These are phyloP conservation scores for Russula griseocarnosa DNA, from an alignment of 768 basidiomycete genomes.

Conservation along the genomic window DNA sequence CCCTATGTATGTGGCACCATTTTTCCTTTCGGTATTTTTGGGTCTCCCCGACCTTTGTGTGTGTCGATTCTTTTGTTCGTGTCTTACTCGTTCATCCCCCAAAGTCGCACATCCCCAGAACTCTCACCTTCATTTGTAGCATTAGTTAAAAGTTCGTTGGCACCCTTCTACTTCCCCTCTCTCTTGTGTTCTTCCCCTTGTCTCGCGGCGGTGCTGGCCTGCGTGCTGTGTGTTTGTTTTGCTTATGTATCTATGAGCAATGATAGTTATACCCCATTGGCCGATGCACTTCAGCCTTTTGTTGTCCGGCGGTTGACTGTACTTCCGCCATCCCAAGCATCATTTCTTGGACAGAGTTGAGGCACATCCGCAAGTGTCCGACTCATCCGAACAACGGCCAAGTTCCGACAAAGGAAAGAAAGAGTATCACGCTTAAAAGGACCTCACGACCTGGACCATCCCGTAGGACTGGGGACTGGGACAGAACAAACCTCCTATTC, in stretches of 20 bases:
- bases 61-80: slow-evolving; percentile 14
- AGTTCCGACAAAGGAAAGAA: neutral
- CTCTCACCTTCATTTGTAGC: slow-evolving; percentile 27
- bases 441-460: no score
- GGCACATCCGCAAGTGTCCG: neutral
- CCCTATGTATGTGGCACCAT: slow-evolving; percentile 3
- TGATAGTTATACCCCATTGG: slow-evolving; percentile 18
- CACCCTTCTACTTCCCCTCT: neutral
- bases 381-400: neutral
- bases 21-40: neutral
- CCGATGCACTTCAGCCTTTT: no score
- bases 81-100: neutral
- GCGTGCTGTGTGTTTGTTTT: slow-evolving; percentile 14
- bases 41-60: neutral
- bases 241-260: slow-evolving; percentile 8
- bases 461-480: neutral
- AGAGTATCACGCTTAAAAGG: neutral
- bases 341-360: no score
- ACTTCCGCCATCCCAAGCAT: no score
- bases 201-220: slow-evolving; percentile 4
- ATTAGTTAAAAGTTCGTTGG: slow-evolving; percentile 22
- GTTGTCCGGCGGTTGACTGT: neutral
- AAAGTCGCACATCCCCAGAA: neutral
- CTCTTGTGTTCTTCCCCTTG: neutral
- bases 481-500: slow-evolving; percentile 10